Evolutionary conservation across 1,284 basidiomycete species (phyloP), one percentile per base, ranked within the genome.

Genomic region (Cryptococcus deneoformans): DNA sequence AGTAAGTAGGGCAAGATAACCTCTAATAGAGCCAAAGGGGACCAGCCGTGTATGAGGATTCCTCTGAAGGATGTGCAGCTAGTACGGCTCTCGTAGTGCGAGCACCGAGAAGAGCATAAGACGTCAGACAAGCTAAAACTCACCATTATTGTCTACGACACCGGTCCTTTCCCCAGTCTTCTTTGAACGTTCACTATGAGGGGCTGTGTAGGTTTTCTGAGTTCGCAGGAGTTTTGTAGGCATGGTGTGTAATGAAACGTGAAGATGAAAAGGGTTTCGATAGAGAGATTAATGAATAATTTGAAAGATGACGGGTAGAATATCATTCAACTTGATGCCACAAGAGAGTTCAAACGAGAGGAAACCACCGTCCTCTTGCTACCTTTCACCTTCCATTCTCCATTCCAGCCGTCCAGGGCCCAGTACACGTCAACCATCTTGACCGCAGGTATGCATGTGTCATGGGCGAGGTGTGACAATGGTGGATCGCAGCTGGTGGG

Each of bases 181-280:
- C 36, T 14, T 38, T 9, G 48, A 39, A 35, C 36, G 7, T 42
- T 58, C 50, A 6, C 53, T 58, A 12, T 49, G 50, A 24, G 43
- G 48, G 5, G 59, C 48, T 14, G 44, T 40, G 35, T 50, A 56
- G 1, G 55, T 60, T 44, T 58, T 47, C 16, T 44, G 50, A 48
- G 56, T 55, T 34, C 56, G 50, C 5, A 63, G 48, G 9, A 58
- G 36, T 29, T 60, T 60, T 12, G 59, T 60, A 8, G 61, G 51
- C 61, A 63, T 63, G 12, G 11, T 58, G 46, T 29, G 29, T 29
- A 29, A 5, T 29, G 29, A 29, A 5, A 29, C 29, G 5, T 29
- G 3, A 5, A 29, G 29, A 29, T 29, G 29, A 29, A 29, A 29
- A 29, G 29, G 29, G 29, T 29, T 29, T 29, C 20, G 20, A 29